Evolutionary conservation across 1,284 basidiomycete species (phyloP).

Genomic region (Tylopilus sp.): DNA sequence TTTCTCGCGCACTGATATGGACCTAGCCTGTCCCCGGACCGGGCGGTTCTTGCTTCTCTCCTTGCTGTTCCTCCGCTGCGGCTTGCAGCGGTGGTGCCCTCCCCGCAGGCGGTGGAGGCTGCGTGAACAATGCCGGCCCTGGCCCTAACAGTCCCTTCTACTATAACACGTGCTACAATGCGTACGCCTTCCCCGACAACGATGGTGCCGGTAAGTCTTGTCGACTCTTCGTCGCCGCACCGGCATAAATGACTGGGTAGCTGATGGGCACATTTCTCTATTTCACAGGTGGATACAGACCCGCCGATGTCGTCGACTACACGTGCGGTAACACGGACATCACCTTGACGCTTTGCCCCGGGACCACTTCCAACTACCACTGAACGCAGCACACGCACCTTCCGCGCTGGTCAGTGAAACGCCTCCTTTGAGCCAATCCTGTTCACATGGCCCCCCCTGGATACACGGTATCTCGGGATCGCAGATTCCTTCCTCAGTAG

Average conservation of each 20-base stretch:
- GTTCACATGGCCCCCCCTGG: too few species aligned
- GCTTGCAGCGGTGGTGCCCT: constrained; percentile 30
- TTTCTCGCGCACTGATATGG: constrained; percentile 1
- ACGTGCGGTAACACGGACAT: constrained; percentile 32
- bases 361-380: constrained; percentile 23
- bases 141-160: constrained; percentile 33
- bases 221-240: neutral
- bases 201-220: constrained; percentile 26
- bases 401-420: too few species aligned
- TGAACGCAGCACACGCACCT: neutral
- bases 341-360: constrained; percentile 34
- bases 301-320: constrained; percentile 30
- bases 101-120: constrained; percentile 30
- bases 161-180: constrained; percentile 29
- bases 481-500: too few species aligned
- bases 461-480: too few species aligned
- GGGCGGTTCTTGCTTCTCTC: constrained; percentile 24
- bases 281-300: constrained; percentile 15
- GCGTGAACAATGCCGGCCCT: constrained; percentile 27
- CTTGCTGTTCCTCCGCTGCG: constrained; percentile 26
- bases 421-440: too few species aligned
- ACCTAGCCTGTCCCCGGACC: constrained; percentile 32
- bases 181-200: constrained; percentile 34
- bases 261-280: neutral
- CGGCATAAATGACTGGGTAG: neutral